Evolutionary conservation across 2,329 filamentous ascomycete species (phyloP), one percentile per base, ranked within the genome.

Genomic region (Trichoderma pleuroti): DNA sequence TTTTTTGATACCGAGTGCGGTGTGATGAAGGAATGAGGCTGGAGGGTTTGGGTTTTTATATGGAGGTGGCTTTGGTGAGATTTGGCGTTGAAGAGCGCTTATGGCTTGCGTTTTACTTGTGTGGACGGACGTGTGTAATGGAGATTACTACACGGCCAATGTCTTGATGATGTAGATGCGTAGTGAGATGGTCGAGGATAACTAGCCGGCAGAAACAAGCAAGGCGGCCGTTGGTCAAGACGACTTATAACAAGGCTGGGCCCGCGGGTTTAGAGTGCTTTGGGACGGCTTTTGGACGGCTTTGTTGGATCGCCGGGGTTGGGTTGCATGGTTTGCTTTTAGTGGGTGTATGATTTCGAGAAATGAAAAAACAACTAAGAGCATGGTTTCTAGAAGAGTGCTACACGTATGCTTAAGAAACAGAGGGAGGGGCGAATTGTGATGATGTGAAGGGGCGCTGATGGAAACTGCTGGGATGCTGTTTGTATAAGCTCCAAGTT

Each of bases 301-400:
- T 59, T 60, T 59, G 65, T 49, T 68, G 54, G 65, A 26, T 59
- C 28, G 54, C 8, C 9, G 2, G n/a, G 18, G 18, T n/a, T 64
- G 28, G 61, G 61, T 26, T 14, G 18, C 26, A 36, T 18, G 26
- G 54, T 46, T 34, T 60, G n/a, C 26, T 49, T 30, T 60, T 68
- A 68, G 65, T 68, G 65, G 65, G 65, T 59, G 65, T 68, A 46
- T 49, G 65, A 24, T 59, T 67, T 67, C n/a, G 54, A n/a, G 32
- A 46, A 24, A 52, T 14, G 21, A 24, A 24, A 52, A 3, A 24
- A 5, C 1, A 7, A 12, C n/a, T 18, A 32, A 21, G 11, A 11
- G 12, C 28, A 57, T 34, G 10, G 7, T 10, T 34, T 32, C 56
- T 34, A 9, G 28, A 32, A 21, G 5, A 34, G 18, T 2, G 11